phyloP scores from a whole-genome alignment of 345 rosid genomes.

The Zanthoxylum bungeanum region DNA sequence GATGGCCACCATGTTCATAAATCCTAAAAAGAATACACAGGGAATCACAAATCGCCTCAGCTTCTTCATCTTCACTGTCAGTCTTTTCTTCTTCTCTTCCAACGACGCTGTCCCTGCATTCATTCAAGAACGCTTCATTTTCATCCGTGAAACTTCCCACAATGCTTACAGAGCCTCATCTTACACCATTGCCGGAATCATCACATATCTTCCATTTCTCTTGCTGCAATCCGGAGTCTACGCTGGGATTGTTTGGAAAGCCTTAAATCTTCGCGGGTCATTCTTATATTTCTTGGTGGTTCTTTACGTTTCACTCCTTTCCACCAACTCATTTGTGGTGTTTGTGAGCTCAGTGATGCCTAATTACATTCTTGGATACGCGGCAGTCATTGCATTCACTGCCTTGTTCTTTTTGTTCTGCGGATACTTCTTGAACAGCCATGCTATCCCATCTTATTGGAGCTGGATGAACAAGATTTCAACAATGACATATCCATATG shows the following conservation, averaged over 20 bases:
- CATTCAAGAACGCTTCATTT: constrained; percentile 67
- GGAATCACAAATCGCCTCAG: constrained; percentile 62
- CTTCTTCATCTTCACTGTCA: constrained; percentile 62
- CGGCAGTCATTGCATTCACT: constrained; percentile 64
- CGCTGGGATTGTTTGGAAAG: constrained; percentile 52
- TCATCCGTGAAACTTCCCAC: constrained; percentile 62
- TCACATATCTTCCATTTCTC: constrained; percentile 67
- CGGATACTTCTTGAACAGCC: constrained; percentile 59
- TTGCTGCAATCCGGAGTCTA: constrained; percentile 51
- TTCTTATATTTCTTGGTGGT: constrained; percentile 53
- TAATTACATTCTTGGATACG: constrained; percentile 61
- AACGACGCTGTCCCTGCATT: constrained; percentile 71
- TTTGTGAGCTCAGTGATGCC: constrained; percentile 71
- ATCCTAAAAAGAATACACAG: constrained; percentile 35
- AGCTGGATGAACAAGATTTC: constrained; percentile 72
- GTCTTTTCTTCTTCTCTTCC: constrained; percentile 73
- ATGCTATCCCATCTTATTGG: constrained; percentile 50
- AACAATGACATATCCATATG: constrained; percentile 65
- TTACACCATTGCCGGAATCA: constrained; percentile 54
- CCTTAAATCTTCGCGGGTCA: constrained; percentile 42
- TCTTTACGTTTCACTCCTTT: constrained; percentile 55
- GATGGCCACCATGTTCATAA: constrained; percentile 77
- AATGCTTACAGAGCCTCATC: constrained; percentile 66
- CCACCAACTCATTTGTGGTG: constrained; percentile 71
- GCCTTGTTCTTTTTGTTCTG: constrained; percentile 69